A percentile compares a stretch with the other conserved stretches of the same genome.
phyloP scores from a whole-genome alignment of 352 stramenopile genomes.

The Pythium aquatile region DNA sequence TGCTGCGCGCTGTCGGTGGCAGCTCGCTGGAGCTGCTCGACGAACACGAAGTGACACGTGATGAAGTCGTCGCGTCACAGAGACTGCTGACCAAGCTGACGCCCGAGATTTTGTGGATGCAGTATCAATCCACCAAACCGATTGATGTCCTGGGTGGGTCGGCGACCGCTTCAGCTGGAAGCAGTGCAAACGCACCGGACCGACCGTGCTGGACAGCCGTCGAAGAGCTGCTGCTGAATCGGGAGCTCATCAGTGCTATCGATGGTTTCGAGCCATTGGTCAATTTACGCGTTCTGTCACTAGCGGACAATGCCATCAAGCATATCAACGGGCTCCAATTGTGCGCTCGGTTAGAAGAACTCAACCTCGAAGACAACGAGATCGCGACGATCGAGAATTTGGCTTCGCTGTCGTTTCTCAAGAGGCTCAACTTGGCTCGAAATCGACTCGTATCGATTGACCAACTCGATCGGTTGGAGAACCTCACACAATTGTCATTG shows the following conservation, averaged over 20 bases:
- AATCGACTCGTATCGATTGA: conserved; percentile 74
- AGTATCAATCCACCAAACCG: conserved; percentile 7
- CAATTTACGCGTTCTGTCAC: conserved; percentile 58
- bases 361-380: conserved; percentile 79
- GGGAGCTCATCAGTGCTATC: conserved; percentile 56
- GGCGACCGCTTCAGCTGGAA: background rate
- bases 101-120: conserved; percentile 39
- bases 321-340: conserved; percentile 50
- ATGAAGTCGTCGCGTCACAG: conserved; percentile 38
- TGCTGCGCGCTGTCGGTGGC: conserved; percentile 45
- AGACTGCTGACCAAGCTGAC: conserved; percentile 52
- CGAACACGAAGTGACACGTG: conserved; percentile 40
- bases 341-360: conserved; percentile 68
- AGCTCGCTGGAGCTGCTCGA: conserved; percentile 42
- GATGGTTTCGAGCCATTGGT: conserved; percentile 50
- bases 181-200: conserved; percentile 8
- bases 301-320: conserved; percentile 72
- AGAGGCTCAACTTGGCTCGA: conserved; percentile 73
- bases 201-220: conserved; percentile 46
- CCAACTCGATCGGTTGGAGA: conserved; percentile 53
- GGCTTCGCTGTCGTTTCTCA: conserved; percentile 50
- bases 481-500: conserved; percentile 73
- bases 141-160: background rate
- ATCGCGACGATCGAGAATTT: conserved; percentile 70
- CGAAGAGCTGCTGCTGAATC: conserved; percentile 62